phyloP scores from a whole-genome alignment of 1,284 basidiomycete species.

The Ustilago shanxiensis region DNA sequence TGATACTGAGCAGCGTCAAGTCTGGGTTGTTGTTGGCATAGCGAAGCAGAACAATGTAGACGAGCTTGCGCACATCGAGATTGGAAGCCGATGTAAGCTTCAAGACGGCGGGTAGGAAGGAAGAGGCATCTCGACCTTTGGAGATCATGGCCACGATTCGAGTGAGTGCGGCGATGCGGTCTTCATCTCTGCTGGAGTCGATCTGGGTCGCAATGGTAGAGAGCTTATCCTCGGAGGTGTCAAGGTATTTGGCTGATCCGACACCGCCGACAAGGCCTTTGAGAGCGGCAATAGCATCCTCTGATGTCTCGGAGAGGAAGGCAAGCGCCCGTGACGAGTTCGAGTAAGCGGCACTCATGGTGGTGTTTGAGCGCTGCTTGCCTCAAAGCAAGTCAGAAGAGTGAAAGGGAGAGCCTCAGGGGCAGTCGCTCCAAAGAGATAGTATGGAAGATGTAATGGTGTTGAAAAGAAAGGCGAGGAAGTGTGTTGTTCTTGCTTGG shows the following conservation, averaged over 20 bases:
- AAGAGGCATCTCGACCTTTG: conserved; percentile 89
- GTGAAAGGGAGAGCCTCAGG: background rate
- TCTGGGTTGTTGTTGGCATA: conserved; percentile 83
- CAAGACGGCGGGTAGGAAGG: conserved; percentile 74
- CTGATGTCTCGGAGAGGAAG: conserved; percentile 65
- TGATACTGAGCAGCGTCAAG: conserved; percentile 94
- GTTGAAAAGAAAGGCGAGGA: background rate
- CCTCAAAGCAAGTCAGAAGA: conserved; percentile 1
- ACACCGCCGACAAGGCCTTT: conserved; percentile 62
- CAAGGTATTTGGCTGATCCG: conserved; percentile 61
- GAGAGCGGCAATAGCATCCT: conserved; percentile 65
- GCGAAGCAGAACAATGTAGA: conserved; percentile 95
- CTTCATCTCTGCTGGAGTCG: conserved; percentile 61
- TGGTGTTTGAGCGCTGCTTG: conserved; percentile 6
- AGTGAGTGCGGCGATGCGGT: conserved; percentile 62
- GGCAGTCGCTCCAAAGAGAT: background rate
- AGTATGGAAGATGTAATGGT: background rate
- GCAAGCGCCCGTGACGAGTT: conserved; percentile 63
- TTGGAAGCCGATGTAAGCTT: conserved; percentile 69
- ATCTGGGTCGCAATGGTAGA: conserved; percentile 57
- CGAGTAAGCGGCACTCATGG: conserved; percentile 54
- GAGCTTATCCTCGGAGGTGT: conserved; percentile 60
- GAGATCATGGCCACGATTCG: conserved; percentile 77
- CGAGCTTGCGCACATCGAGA: conserved; percentile 94
- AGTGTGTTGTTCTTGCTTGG: conserved; percentile 17